Evolutionary conservation across 257 asterid species (phyloP).

Genomic region (Voacanga thouarsii): DNA sequence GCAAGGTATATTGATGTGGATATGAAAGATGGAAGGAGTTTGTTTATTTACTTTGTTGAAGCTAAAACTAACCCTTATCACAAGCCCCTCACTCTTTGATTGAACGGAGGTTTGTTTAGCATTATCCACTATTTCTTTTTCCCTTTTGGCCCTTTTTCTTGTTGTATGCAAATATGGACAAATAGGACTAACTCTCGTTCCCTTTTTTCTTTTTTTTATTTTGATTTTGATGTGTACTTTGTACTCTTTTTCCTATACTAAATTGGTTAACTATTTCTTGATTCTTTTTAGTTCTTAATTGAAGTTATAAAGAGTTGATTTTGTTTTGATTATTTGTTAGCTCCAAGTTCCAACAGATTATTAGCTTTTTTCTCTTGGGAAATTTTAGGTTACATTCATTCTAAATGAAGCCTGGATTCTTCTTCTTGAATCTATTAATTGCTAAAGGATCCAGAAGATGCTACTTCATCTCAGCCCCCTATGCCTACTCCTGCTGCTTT

Average conservation of each 20-base stretch:
- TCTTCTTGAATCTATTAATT: too few species aligned
- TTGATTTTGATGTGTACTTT: slow-evolving; percentile 19
- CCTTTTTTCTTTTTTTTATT: not conserved
- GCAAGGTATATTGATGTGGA: slow-evolving; percentile 94
- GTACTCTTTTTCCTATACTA: not conserved
- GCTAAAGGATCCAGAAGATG: too few species aligned
- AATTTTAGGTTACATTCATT: too few species aligned
- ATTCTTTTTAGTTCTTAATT: too few species aligned
- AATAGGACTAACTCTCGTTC: not conserved
- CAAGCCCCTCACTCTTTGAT: slow-evolving; percentile 87
- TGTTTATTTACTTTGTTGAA: slow-evolving; percentile 91
- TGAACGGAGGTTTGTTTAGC: slow-evolving; percentile 73
- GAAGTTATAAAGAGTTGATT: too few species aligned
- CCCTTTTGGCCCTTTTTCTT: slow-evolving; percentile 3
- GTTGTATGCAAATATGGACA: not conserved
- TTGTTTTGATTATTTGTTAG: too few species aligned
- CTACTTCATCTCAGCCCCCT: too few species aligned
- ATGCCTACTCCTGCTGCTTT: not conserved
- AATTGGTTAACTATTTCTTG: slow-evolving; percentile 6
- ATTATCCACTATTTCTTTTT: not conserved
- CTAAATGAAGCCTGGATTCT: too few species aligned
- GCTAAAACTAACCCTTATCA: slow-evolving; percentile 64
- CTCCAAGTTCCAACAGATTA: too few species aligned
- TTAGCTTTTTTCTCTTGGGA: too few species aligned
- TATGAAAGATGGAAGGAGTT: slow-evolving; percentile 70